phyloP scores from a whole-genome alignment of 805 yeast species.

The Cephaloascus albidus region DNA sequence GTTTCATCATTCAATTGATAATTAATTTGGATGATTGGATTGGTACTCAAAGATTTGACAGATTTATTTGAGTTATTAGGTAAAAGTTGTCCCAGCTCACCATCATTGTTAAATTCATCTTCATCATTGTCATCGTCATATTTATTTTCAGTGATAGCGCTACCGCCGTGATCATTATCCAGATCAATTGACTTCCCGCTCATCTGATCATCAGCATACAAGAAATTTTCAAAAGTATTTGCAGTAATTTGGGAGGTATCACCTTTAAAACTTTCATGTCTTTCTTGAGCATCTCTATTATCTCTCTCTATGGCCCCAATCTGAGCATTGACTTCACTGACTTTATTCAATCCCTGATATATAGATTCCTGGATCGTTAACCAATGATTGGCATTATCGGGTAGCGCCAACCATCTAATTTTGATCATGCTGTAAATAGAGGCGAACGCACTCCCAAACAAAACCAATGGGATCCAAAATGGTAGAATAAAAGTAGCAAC shows the following conservation, averaged over 20 bases:
- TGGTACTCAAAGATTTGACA: neutral
- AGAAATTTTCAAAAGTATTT: slow-evolving; percentile 23
- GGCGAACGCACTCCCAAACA: slow-evolving; percentile 22
- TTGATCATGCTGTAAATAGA: slow-evolving; percentile 31
- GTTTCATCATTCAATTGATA: slow-evolving; percentile 12
- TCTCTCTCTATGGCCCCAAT: slow-evolving; percentile 20
- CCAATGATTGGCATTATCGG: slow-evolving; percentile 22
- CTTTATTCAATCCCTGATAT: slow-evolving; percentile 14
- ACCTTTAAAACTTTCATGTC: slow-evolving; percentile 27
- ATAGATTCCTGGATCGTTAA: slow-evolving; percentile 19
- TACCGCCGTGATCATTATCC: no score
- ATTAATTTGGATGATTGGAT: neutral
- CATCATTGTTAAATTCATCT: neutral
- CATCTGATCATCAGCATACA: slow-evolving; percentile 28
- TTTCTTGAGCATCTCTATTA: slow-evolving; percentile 13
- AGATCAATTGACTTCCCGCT: no score
- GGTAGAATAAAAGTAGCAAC: slow-evolving; percentile 25
- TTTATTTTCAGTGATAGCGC: slow-evolving; percentile 4
- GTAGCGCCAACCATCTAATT: slow-evolving; percentile 9
- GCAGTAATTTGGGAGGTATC: slow-evolving; percentile 28
- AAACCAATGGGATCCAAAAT: slow-evolving; percentile 39
- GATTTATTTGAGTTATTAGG: neutral
- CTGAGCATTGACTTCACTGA: slow-evolving; percentile 20
- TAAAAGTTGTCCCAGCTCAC: no score
- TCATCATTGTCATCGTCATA: slow-evolving; percentile 4